Percentiles rank a stretch among this genome's conserved stretches.
phyloP scores from a whole-genome alignment of 2,329 filamentous ascomycete species.

The Penicillium digitatum region DNA sequence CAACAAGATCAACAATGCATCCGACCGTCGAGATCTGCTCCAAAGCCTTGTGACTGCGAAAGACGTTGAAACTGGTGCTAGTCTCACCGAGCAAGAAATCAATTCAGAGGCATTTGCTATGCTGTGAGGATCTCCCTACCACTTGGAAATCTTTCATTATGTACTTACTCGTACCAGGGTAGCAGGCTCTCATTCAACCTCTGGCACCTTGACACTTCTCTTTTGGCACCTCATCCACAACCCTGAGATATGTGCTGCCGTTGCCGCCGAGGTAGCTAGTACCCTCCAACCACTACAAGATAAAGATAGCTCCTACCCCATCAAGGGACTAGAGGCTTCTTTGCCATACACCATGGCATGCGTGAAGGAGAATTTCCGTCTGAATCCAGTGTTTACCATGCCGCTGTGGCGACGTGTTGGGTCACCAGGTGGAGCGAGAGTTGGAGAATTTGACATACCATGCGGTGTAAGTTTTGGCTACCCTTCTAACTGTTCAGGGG shows the following conservation, averaged over 20 bases:
- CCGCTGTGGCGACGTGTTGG: constrained; percentile 10
- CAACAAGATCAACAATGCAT: background rate
- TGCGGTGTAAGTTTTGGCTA: background rate
- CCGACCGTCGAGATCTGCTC: background rate
- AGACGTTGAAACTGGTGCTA: background rate
- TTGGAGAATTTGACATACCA: constrained; percentile 1
- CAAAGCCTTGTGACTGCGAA: background rate
- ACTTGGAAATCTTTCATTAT: background rate
- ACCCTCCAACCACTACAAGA: background rate
- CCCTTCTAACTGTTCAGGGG: background rate
- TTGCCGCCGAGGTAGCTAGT: background rate
- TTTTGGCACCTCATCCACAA: constrained; percentile 9
- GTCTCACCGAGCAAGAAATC: constrained; percentile 7
- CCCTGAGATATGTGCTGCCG: background rate
- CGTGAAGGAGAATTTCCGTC: constrained; percentile 11
- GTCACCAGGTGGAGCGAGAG: constrained; percentile 1
- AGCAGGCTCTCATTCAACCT: constrained; percentile 8
- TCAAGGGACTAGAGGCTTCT: constrained; percentile 4
- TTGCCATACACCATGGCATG: constrained; percentile 11
- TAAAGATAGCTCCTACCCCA: background rate
- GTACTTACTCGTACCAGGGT: background rate
- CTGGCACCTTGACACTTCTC: constrained; percentile 7
- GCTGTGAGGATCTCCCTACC: background rate
- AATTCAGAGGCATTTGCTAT: constrained; percentile 9
- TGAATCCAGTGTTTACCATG: constrained; percentile 12